phyloP scores from a whole-genome alignment of 2,329 filamentous ascomycete species.

The Colletotrichum salicis region DNA sequence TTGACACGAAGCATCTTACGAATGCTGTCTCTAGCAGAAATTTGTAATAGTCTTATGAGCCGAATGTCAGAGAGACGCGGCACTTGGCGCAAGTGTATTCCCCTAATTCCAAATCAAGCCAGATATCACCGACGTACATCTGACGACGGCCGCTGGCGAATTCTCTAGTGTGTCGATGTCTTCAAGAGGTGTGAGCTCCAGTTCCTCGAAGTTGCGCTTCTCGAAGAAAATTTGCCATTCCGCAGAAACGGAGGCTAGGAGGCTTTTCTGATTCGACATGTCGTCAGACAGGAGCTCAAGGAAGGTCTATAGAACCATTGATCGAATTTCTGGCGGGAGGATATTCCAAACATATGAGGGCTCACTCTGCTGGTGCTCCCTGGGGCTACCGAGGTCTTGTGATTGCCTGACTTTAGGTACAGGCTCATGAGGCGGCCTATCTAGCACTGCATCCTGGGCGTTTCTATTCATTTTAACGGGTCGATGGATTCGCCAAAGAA shows the following conservation, averaged over 20 bases:
- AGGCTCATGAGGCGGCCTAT: no score
- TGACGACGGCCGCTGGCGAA: not conserved
- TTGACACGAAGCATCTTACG: no score
- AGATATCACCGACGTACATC: not conserved
- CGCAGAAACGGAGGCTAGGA: not conserved
- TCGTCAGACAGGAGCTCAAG: not conserved
- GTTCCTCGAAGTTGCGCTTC: not conserved
- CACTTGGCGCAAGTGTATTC: not conserved
- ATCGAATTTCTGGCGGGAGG: not conserved
- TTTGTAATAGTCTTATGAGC: no score
- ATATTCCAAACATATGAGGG: not conserved
- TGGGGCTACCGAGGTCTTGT: not conserved
- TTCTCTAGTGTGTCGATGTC: not conserved
- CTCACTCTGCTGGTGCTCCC: not conserved
- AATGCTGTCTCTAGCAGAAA: no score
- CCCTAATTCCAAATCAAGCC: not conserved
- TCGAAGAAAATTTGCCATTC: conserved; percentile 10
- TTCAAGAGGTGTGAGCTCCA: not conserved
- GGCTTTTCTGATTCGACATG: not conserved
- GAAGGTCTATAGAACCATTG: not conserved
- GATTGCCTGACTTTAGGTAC: not conserved
- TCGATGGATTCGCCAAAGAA: not conserved
- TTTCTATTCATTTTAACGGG: not conserved
- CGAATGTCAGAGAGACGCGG: not conserved
- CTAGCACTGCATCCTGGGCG: not conserved